A percentile compares a stretch with the other conserved stretches of the same genome.
Conservation (phyloP, 2,329 filamentous ascomycete species). For the Claviceps africana region DNA sequence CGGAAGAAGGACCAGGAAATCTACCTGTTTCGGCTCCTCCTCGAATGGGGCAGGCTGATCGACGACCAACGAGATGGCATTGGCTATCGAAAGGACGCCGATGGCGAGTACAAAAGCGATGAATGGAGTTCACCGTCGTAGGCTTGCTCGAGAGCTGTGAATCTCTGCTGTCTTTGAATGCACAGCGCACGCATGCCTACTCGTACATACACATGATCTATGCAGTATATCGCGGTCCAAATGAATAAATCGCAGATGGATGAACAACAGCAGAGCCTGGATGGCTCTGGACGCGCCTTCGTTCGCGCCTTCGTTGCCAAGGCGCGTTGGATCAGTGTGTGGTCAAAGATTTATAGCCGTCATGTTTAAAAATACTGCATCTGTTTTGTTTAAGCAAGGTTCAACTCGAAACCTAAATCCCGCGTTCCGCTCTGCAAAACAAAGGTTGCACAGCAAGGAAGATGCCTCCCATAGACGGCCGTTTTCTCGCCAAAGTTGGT, state of each 20-base stretch:
- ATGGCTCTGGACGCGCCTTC: not conserved
- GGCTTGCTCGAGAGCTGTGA: not conserved
- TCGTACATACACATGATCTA: not conserved
- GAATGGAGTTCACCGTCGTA: conserved; percentile 14
- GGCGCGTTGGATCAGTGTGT: not conserved
- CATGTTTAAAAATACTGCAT: not conserved
- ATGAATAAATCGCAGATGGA: too few relatives aligned
- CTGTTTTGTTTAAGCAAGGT: not conserved
- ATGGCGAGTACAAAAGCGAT: conserved; percentile 16
- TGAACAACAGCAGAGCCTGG: not conserved
- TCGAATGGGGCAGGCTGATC: conserved; percentile 63
- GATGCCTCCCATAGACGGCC: too few relatives aligned
- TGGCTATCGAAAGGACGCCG: conserved; percentile 18
- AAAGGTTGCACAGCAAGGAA: too few relatives aligned
- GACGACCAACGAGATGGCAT: conserved; percentile 43
- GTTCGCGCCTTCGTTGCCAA: too few relatives aligned
- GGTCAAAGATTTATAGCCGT: too few relatives aligned
- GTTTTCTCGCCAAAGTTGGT: too few relatives aligned
- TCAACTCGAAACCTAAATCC: not conserved
- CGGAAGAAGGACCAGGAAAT: conserved; percentile 65
- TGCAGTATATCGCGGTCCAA: too few relatives aligned
- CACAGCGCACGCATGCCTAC: not conserved
- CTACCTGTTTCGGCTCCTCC: conserved; percentile 61
- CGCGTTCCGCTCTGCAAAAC: not conserved
- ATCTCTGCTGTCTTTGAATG: not conserved